These are phyloP conservation scores for Coniella lustricola DNA, from an alignment of 2,329 filamentous ascomycete genomes.

Conservation along the genomic window DNA sequence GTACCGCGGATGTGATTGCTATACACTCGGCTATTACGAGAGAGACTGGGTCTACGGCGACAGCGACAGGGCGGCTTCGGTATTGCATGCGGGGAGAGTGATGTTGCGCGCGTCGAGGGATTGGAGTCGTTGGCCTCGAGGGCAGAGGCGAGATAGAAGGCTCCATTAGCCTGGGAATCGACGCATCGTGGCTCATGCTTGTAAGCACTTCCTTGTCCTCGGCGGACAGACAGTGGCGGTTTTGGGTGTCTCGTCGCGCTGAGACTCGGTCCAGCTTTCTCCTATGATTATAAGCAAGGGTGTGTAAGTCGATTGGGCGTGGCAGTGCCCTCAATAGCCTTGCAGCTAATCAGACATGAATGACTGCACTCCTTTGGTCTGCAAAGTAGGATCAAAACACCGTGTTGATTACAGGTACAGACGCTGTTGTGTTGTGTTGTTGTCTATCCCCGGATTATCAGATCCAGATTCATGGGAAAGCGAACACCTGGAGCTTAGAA, in stretches of 20 bases:
- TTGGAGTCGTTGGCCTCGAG: conserved; percentile 22
- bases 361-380: not conserved
- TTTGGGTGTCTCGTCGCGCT: not conserved
- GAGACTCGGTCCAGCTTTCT: conserved; percentile 4
- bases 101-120: conserved; percentile 20
- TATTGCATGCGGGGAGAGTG: conserved; percentile 46
- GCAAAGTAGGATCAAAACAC: not conserved
- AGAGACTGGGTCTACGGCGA: conserved; percentile 84
- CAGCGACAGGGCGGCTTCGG: conserved; percentile 58
- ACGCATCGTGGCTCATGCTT: conserved; percentile 21
- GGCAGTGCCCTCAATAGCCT: not conserved
- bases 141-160: conserved; percentile 16
- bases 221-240: not conserved
- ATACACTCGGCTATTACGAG: conserved; percentile 98
- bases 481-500: conserved; percentile 16
- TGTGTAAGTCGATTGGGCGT: not conserved
- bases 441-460: conserved; percentile 3
- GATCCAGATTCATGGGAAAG: not conserved
- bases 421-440: conserved; percentile 2
- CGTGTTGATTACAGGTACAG: not conserved
- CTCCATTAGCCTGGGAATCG: conserved; percentile 20
- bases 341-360: not conserved
- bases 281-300: not conserved
- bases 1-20: conserved; percentile 94
- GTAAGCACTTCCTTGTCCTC: not conserved